Evolutionary conservation across 1,284 basidiomycete genomes (phyloP).

Genomic region (Tremellales sp.): DNA sequence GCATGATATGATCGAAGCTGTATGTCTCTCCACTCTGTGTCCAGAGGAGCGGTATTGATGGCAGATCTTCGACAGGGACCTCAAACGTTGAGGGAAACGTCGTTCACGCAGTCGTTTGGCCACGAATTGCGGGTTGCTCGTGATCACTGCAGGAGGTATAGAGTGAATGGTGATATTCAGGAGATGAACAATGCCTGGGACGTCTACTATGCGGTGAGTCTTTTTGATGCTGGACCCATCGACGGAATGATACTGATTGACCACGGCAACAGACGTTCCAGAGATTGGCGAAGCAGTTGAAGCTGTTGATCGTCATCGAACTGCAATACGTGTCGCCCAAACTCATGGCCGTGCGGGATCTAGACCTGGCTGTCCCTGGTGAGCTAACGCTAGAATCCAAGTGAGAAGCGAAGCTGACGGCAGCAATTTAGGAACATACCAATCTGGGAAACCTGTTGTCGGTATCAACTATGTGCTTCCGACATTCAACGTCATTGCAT

Average conservation of each 20-base stretch:
- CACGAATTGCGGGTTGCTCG: constrained; percentile 91
- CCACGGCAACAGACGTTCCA: constrained; percentile 75
- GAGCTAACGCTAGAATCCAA: constrained; percentile 19
- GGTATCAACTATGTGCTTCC: constrained; percentile 79
- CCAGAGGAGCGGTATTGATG: background rate
- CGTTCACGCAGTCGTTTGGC: constrained; percentile 92
- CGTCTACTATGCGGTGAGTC: constrained; percentile 76
- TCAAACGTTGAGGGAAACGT: constrained; percentile 89
- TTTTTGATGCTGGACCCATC: background rate
- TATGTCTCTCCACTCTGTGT: constrained; percentile 46
- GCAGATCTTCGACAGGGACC: constrained; percentile 63
- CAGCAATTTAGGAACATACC: constrained; percentile 71
- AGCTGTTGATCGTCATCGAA: constrained; percentile 84
- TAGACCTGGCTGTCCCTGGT: constrained; percentile 94
- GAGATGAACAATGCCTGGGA: constrained; percentile 99
- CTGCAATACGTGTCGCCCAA: constrained; percentile 97
- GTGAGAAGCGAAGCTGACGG: background rate
- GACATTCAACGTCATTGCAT: constrained; percentile 87
- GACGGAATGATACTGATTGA: background rate
- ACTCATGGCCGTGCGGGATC: constrained; percentile 79
- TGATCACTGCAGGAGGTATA: constrained; percentile 84
- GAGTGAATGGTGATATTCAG: constrained; percentile 77
- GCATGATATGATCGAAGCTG: constrained; percentile 87
- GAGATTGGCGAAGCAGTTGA: constrained; percentile 91
- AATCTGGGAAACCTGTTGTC: constrained; percentile 80